Base-by-base conservation (phyloP, 2,329 filamentous ascomycete species). In the Cladosporium velox region DNA sequence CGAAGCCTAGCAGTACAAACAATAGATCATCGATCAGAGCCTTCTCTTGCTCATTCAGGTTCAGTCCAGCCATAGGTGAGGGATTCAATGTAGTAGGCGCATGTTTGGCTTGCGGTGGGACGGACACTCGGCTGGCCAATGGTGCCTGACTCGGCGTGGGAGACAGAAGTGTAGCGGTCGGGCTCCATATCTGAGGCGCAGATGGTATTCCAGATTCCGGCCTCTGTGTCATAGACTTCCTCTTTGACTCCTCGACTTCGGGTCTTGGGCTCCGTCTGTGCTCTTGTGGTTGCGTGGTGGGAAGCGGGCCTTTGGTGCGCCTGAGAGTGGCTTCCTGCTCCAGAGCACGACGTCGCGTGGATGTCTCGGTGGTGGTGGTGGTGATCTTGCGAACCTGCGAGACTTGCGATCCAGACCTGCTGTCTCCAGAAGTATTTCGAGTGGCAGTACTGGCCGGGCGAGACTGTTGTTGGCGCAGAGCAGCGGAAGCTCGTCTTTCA, bases 1-100 rank as follows among this genome's bases (percentile, higher is more conserved):
- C 95, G 70, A 93, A 97, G 28, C 95, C 95, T 93, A 99, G 97
- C 73, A 98, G 96, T 5, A 96, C 93, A 75, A 94, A 97, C 41
- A 98, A 80, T 18, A 99, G 80, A 73, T 99, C 95, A 72, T 97
- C 93, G 52, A 98, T 83, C 57, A 99, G 90, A 10, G 88, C 91
- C 28, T 88, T 87, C 79, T 99, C 95, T 77, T 99, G 95, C 2
- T 87, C 86, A 70, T 96, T 90, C 32, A 96, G 81, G 0, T 88
- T 88, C 67, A 98, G 80, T 66, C 91, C 87, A 65, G 85, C 82
- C 18, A 98, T 82, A 7, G 89, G 83, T 59, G 82, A 81, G 1
- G 91, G 90, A 52, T 91, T 88, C 59, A 93, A 83, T 8, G 86
- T 81, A 60, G 86, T 80, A 1, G 93, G 93, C 34, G 91, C 88